Evolutionary conservation across 2,329 filamentous ascomycete genomes (phyloP), one percentile per base, ranked within the genome.

Genomic region (Xylariales sp.): DNA sequence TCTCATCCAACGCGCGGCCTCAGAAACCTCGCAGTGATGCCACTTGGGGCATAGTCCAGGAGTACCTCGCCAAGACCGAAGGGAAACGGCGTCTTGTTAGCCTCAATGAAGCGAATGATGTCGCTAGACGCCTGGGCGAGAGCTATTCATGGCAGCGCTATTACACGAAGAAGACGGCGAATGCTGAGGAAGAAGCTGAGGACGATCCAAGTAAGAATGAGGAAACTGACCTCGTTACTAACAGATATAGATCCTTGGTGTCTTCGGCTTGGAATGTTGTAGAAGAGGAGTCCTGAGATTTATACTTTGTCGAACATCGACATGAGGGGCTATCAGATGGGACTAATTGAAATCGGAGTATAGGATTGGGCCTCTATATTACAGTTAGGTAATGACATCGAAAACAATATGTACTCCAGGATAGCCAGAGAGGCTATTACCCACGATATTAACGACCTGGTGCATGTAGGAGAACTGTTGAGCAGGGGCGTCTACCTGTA

Each of bases 31-130:
- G 69, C 30, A 62, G 72, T 67, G 73, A 76, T 34, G 65, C 71
- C 6, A 73, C 72, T 14, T 76, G 73, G 73, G 70, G 74, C 7
- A 49, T 75, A 3, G 66, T 77, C 12, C 71, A 76, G 32, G 65
- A 73, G 28, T 68, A 78, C 41, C 59, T 74, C 2, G 63, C 64
- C 16, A 70, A 73, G 45, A 58, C 67, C 30, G 74, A 77, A 34
- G 78, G 75, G 39, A 81, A 81, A 70, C 82, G 86, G 34, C 82
- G 82, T 3, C 81, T 89, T 16, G 85, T 87, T 57, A 86, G 83
- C 68, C 79, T 88, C 55, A 82, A 84, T 73, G 85, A 88, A 73
- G 86, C 86, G 57, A 88, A 87, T 72, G 86, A 89, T 73, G 86
- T 89, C 70, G 86, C 86, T 50, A 85, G 82, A 74, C 79, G 86